Evolutionary conservation across 139 green algal genomes (phyloP).

Genomic region (Zygnema circumcarinatum): DNA sequence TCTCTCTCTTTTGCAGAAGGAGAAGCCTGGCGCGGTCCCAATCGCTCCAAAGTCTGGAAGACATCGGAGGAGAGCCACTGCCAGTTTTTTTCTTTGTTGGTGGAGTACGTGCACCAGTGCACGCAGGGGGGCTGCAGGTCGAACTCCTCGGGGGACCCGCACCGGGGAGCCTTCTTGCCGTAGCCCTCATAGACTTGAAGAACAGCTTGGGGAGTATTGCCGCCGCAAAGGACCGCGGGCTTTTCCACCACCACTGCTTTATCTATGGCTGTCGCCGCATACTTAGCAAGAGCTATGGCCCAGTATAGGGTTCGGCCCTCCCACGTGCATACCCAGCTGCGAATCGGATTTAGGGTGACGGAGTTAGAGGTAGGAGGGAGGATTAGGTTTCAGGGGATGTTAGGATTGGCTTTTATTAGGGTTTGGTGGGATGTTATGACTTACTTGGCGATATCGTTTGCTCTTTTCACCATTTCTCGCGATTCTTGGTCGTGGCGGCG

Average conservation of each 20-base stretch:
- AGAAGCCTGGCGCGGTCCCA: slow-evolving; percentile 6
- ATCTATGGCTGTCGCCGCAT: slow-evolving; percentile 1
- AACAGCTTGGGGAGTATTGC: slow-evolving; percentile 6
- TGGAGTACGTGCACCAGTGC: neutral
- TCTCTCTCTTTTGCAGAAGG: too few species aligned
- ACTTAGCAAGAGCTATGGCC: slow-evolving; percentile 37
- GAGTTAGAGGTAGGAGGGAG: too few species aligned
- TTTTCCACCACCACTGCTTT: slow-evolving; percentile 5
- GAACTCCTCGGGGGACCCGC: slow-evolving; percentile 3
- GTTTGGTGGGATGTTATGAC: neutral
- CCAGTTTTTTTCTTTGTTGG: slow-evolving; percentile 17
- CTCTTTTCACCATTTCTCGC: slow-evolving; percentile 12
- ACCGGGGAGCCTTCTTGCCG: neutral
- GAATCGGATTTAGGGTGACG: too few species aligned
- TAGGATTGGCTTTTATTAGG: neutral
- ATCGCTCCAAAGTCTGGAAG: neutral
- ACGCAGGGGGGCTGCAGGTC: neutral
- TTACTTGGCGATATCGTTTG: slow-evolving; percentile 32
- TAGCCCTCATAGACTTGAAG: neutral
- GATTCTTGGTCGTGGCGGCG: slow-evolving; percentile 8
- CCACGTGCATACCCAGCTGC: slow-evolving; percentile 37
- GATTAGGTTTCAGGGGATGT: too few species aligned
- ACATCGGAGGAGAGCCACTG: slow-evolving; percentile 19
- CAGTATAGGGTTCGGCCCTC: slow-evolving; percentile 42
- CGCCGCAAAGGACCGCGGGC: slow-evolving; percentile 2